These are phyloP conservation scores for Bromus sterilis DNA, from an alignment of 176 grass and related monocot genomes.

Conservation along the genomic window DNA sequence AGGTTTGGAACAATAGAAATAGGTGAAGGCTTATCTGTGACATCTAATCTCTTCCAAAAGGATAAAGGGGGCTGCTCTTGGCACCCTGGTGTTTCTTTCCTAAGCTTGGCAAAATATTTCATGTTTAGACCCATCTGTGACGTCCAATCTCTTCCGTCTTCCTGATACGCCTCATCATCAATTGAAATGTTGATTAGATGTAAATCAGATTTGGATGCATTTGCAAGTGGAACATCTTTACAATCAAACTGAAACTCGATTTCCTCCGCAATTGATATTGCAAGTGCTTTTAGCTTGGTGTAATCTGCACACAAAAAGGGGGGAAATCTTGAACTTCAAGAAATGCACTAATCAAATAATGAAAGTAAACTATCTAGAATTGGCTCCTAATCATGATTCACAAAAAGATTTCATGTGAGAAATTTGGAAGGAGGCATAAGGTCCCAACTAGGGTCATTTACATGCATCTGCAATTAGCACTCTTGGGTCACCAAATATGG, in stretches of 20 bases:
- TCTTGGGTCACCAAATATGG: not conserved
- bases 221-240: slow-evolving; percentile 67
- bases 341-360: not conserved
- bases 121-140: slow-evolving; percentile 83
- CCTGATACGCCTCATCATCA: slow-evolving; percentile 78
- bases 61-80: slow-evolving; percentile 58
- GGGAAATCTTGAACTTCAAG: not conserved
- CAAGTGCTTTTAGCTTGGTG: slow-evolving; percentile 84
- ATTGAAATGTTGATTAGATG: slow-evolving; percentile 86
- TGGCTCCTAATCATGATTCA: not conserved
- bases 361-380: not conserved
- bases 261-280: slow-evolving; percentile 97
- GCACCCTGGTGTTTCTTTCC: slow-evolving; percentile 63
- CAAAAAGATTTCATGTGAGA: not conserved
- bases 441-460: not conserved
- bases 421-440: not conserved
- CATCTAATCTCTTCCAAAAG: slow-evolving; percentile 29
- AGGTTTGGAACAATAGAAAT: slow-evolving; percentile 52
- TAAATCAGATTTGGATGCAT: slow-evolving; percentile 67
- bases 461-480: not conserved
- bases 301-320: slow-evolving; percentile 52
- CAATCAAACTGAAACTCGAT: slow-evolving; percentile 58
- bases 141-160: slow-evolving; percentile 91
- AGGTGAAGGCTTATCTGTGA: slow-evolving; percentile 22
- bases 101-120: slow-evolving; percentile 80